Conservation (phyloP, 73 alveolate genomes). For the Stentor roeselii region DNA sequence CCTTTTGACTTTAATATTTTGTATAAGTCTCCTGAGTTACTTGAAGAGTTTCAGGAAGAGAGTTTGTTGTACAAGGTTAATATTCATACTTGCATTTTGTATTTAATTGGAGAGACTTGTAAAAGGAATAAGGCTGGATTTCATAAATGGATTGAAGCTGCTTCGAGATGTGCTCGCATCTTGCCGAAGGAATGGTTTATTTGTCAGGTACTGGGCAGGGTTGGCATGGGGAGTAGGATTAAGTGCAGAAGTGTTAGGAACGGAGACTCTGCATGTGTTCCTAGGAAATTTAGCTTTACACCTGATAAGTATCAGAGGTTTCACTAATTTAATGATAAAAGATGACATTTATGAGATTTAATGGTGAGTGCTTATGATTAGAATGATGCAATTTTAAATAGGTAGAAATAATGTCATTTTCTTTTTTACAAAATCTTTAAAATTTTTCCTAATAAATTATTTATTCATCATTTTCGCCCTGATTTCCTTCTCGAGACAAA, state of each 20-base stretch:
- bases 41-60: conserved; percentile 2
- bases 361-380: no score
- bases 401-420: no score
- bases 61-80: background rate
- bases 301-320: no score
- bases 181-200: background rate
- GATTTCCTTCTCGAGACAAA: no score
- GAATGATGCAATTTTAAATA: no score
- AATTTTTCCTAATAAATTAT: no score
- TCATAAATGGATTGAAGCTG: background rate
- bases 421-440: no score
- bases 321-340: no score
- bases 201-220: background rate
- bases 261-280: background rate
- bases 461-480: no score
- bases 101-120: background rate
- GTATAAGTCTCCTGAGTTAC: background rate
- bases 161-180: background rate
- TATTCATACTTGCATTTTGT: background rate
- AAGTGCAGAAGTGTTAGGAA: background rate
- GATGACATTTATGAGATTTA: no score
- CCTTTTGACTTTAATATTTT: background rate
- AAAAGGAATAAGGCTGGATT: no score
- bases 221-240: background rate
- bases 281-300: background rate